Evolutionary conservation across 2,329 filamentous ascomycete genomes (phyloP).

Genomic region (Fusarium drepaniforme): DNA sequence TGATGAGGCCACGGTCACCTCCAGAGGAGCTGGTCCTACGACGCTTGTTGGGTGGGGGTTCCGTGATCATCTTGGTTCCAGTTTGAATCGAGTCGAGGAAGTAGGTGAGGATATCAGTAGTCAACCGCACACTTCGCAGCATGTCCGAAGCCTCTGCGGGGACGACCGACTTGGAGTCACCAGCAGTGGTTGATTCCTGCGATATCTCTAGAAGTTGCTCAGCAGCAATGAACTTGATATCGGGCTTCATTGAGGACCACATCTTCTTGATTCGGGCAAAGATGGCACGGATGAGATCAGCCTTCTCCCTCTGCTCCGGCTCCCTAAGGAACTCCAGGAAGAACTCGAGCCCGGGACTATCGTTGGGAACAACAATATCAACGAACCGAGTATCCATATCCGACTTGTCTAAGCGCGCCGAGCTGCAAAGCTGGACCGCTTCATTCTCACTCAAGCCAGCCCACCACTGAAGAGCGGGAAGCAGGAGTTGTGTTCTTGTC

Average conservation of each 20-base stretch:
- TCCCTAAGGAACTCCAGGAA: constrained; percentile 62
- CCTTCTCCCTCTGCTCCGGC: constrained; percentile 52
- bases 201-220: constrained; percentile 73
- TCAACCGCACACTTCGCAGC: constrained; percentile 78
- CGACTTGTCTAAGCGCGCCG: constrained; percentile 57
- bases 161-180: constrained; percentile 53
- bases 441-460: constrained; percentile 65
- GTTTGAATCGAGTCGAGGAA: constrained; percentile 83
- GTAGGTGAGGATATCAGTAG: constrained; percentile 76
- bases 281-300: constrained; percentile 70
- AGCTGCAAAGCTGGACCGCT: constrained; percentile 56
- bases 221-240: constrained; percentile 70
- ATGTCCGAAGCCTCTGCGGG: constrained; percentile 77
- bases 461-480: constrained; percentile 82
- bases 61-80: constrained; percentile 77
- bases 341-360: constrained; percentile 63
- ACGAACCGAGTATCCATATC: constrained; percentile 59
- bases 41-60: constrained; percentile 81
- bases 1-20: constrained; percentile 68
- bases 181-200: constrained; percentile 55
- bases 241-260: constrained; percentile 79
- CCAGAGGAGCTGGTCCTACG: constrained; percentile 83
- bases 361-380: constrained; percentile 66
- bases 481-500: constrained; percentile 78
- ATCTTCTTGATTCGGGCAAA: constrained; percentile 78